Base-by-base conservation (phyloP, 306 rosid species). In the Quercus berberidifolia region DNA sequence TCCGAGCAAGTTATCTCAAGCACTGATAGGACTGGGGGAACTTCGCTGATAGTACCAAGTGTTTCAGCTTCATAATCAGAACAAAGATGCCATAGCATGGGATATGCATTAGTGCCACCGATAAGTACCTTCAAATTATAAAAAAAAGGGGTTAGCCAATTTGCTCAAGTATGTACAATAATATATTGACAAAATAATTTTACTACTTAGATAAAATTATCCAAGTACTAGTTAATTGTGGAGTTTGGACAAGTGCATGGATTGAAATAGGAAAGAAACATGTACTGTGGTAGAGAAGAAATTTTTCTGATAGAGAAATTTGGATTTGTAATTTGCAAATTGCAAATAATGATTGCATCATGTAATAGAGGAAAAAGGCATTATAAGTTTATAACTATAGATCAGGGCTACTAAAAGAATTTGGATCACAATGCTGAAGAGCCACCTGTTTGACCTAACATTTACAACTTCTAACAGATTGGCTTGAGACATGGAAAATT, bases 71-170 rank as follows among this genome's bases (percentile, higher is more conserved):
- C 86, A 93, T 88, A 49, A 95, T 68, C 82, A 95, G 91, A 74
- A 80, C 83, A 67, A 91, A 89, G 84, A 93, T 78, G 73, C 99
- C 93, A 72, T 93, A 95, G 92, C 99, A 95, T 9, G 98, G 99
- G 83, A 93, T 80, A 78, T 91, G 99, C 90, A 95, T 78, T 5
- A 95, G 71, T 26, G 92, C 97, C 80, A 95, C 96, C 4, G 90
- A 90, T 17, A 90, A 79, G 89, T 95, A 95, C 96, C 99, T 94
- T 73, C 74, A 85, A 76, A 76, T 83, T 41, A 46, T 81, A 83
- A 64, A 35, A 76, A 85, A n/a, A 81, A 63, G 33, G 73, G 28
- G 74, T 85, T 69, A 76, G 64, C 83, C 71, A 71, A 74, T 19
- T 67, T 74, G 74, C 80, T 70, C 25, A 71, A 80, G 0, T 31